Evolutionary conservation across 2,329 filamentous ascomycete genomes (phyloP).

Genomic region (Exophiala alcalophila): DNA sequence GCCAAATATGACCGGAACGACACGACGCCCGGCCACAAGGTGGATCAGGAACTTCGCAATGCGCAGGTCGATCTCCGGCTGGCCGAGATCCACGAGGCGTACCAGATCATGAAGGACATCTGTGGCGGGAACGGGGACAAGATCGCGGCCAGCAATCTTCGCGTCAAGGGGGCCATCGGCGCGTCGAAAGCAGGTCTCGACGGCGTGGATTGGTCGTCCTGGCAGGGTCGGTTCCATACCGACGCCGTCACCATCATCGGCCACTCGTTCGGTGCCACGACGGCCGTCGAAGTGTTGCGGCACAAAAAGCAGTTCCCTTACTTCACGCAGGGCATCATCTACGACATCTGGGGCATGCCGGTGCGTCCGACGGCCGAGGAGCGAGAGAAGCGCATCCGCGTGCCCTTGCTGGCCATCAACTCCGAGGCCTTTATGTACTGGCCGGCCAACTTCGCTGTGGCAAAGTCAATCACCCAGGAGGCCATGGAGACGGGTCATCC

Average conservation of each 20-base stretch:
- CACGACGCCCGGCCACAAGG: constrained; percentile 54
- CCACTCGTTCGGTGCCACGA: constrained; percentile 66
- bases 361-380: constrained; percentile 41
- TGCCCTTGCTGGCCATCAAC: constrained; percentile 62
- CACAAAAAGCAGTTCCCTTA: constrained; percentile 54
- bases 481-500: constrained; percentile 46
- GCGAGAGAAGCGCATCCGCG: constrained; percentile 46
- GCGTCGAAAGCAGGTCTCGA: constrained; percentile 58
- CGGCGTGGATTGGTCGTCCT: constrained; percentile 56
- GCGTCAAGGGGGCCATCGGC: constrained; percentile 57
- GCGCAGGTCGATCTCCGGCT: constrained; percentile 63
- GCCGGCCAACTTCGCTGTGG: constrained; percentile 60
- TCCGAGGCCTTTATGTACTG: constrained; percentile 70
- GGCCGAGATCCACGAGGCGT: constrained; percentile 64
- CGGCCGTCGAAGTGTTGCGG: constrained; percentile 59
- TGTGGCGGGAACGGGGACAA: constrained; percentile 53
- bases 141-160: constrained; percentile 53
- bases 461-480: constrained; percentile 58
- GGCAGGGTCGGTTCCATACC: constrained; percentile 56
- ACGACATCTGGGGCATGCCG: constrained; percentile 60
- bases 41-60: constrained; percentile 58
- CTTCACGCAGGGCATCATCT: constrained; percentile 62
- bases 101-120: constrained; percentile 55
- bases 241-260: constrained; percentile 61
- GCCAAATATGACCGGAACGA: constrained; percentile 55